Conservation (phyloP, 2,329 filamentous ascomycete species). For the Triangularia setosa region DNA sequence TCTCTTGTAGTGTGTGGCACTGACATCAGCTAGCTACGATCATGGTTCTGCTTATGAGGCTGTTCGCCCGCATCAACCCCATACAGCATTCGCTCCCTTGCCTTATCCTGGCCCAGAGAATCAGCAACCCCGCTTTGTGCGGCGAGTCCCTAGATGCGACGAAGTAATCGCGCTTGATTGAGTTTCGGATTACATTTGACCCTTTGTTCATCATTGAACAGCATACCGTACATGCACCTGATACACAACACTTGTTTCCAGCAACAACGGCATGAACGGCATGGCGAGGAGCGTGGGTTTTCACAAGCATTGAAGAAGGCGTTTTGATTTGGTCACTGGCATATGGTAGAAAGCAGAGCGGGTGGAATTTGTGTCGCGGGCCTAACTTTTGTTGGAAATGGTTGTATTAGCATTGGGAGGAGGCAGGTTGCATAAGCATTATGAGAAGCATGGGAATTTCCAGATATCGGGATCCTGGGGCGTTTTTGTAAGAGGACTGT, state of each 20-base stretch:
- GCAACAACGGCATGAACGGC: not conserved
- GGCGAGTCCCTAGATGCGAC: slow-evolving; percentile 3
- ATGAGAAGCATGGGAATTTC: not conserved
- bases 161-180: slow-evolving; percentile 17
- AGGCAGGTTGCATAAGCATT: not conserved
- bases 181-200: not conserved
- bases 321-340: slow-evolving; percentile 1
- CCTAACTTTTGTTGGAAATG: not conserved
- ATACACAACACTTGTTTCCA: not conserved
- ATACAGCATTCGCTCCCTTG: not conserved
- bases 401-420: not conserved
- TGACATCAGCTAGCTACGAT: not conserved
- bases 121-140: not conserved
- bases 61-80: not conserved
- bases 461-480: not conserved
- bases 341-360: not conserved
- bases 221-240: not conserved
- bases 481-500: not conserved
- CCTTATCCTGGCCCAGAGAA: not conserved
- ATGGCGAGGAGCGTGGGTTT: not conserved
- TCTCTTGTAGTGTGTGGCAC: not conserved
- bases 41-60: not conserved
- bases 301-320: slow-evolving; percentile 1
- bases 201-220: not conserved
- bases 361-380: not conserved